Percentiles rank a stretch among this genome's conserved stretches.
Conservation (phyloP, 2,329 filamentous ascomycete genomes). For the Pochonia chlamydosporia region DNA sequence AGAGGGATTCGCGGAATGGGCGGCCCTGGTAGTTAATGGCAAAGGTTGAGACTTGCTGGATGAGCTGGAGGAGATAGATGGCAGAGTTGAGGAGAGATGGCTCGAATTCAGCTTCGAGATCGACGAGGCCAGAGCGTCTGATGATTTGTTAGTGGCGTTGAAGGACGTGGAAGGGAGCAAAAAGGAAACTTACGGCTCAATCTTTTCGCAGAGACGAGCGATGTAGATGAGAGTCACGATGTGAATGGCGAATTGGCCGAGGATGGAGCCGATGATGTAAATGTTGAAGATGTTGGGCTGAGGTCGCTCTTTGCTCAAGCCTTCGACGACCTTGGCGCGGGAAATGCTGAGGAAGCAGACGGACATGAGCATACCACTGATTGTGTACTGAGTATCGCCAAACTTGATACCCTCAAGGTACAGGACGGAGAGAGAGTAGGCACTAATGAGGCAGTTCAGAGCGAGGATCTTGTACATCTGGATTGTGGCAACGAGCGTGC, state of each 20-base stretch:
- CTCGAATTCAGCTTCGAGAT: conserved; percentile 90
- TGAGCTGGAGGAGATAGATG: conserved; percentile 93
- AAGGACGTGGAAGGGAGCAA: background rate
- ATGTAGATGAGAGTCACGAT: conserved; percentile 93
- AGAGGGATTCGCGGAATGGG: conserved; percentile 92
- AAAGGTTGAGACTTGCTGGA: conserved; percentile 98
- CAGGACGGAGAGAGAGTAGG: conserved; percentile 92
- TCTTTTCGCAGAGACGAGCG: conserved; percentile 76
- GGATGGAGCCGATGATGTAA: conserved; percentile 96
- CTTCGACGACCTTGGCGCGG: conserved; percentile 92
- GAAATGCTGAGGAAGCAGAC: conserved; percentile 99
- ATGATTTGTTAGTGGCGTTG: background rate
- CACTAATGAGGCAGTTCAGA: conserved; percentile 94
- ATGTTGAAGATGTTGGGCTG: conserved; percentile 99
- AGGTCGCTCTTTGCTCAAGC: conserved; percentile 90
- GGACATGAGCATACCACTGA: conserved; percentile 99
- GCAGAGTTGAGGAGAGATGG: conserved; percentile 94
- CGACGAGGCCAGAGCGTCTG: conserved; percentile 56
- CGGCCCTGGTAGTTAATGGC: conserved; percentile 99
- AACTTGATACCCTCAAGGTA: conserved; percentile 99
- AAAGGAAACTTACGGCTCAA: conserved; percentile 68
- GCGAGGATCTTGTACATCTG: conserved; percentile 99
- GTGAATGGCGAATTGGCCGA: conserved; percentile 95
- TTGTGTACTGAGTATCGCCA: conserved; percentile 95
- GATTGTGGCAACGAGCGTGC: conserved; percentile 95